Percentiles rank a stretch among this genome's conserved stretches.
phyloP scores from a whole-genome alignment of 2,329 filamentous ascomycete genomes.

The Magnaporthiopsis poae region DNA sequence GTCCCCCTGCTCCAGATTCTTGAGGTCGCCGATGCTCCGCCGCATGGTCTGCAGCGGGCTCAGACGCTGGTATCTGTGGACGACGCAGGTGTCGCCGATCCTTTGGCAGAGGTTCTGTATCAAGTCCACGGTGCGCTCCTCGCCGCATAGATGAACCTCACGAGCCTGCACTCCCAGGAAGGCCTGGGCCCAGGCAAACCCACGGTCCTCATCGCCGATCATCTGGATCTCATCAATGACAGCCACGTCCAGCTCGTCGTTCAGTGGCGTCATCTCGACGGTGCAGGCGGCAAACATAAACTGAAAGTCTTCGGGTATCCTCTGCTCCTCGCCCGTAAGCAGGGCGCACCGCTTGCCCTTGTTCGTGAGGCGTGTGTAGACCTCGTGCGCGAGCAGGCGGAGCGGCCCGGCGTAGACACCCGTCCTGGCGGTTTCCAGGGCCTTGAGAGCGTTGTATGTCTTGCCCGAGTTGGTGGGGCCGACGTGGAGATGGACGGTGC shows the following conservation, averaged over 20 bases:
- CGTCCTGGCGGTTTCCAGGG: slow-evolving; percentile 61
- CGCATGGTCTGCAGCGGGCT: slow-evolving; percentile 63
- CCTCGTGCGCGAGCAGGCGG: slow-evolving; percentile 80
- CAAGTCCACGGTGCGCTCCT: slow-evolving; percentile 70
- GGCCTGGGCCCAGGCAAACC: slow-evolving; percentile 91
- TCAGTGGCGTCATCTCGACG: slow-evolving; percentile 71
- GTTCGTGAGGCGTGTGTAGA: slow-evolving; percentile 76
- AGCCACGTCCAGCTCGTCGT: slow-evolving; percentile 63
- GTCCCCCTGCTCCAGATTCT: slow-evolving; percentile 72
- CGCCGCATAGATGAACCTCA: slow-evolving; percentile 88
- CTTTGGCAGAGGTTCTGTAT: slow-evolving; percentile 67
- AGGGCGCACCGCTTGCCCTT: slow-evolving; percentile 70
- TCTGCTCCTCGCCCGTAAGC: slow-evolving; percentile 83
- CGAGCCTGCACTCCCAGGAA: slow-evolving; percentile 76
- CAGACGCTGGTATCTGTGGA: slow-evolving; percentile 76
- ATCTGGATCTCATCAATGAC: slow-evolving; percentile 99
- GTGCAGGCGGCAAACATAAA: slow-evolving; percentile 71
- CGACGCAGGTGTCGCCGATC: slow-evolving; percentile 69
- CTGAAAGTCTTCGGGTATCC: slow-evolving; percentile 51
- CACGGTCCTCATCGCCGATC: slow-evolving; percentile 70
- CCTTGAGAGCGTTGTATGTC: slow-evolving; percentile 85
- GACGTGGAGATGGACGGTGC: slow-evolving; percentile 83
- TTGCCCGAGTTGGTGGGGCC: slow-evolving; percentile 97
- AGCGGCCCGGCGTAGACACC: slow-evolving; percentile 89
- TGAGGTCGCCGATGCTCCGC: slow-evolving; percentile 52